Conservation (phyloP, 352 stramenopile genomes). For the Phytophthora sojae region DNA sequence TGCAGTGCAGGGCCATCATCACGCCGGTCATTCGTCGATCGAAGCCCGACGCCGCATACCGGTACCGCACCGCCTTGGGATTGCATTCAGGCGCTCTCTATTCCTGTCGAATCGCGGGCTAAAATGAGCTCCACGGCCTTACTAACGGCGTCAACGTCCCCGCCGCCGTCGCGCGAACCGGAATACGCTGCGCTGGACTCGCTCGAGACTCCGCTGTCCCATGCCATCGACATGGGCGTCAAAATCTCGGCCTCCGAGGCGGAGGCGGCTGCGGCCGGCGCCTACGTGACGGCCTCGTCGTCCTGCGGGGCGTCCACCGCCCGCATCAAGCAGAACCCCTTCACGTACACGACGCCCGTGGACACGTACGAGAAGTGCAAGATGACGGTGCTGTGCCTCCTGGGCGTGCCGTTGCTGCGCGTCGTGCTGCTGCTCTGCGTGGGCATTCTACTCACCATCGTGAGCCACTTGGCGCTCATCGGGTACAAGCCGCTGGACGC, state of each 20-base stretch:
- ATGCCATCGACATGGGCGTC: slow-evolving; percentile 35
- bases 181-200: slow-evolving; percentile 28
- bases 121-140: slow-evolving; percentile 42
- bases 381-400: slow-evolving; percentile 59
- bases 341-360: slow-evolving; percentile 64
- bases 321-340: slow-evolving; percentile 52
- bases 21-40: slow-evolving; percentile 25
- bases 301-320: slow-evolving; percentile 13
- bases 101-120: slow-evolving; percentile 14
- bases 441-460: slow-evolving; percentile 40
- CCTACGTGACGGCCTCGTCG: slow-evolving; percentile 36
- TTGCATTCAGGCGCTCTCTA: slow-evolving; percentile 14
- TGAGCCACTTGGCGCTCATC: slow-evolving; percentile 60
- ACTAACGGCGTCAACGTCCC: slow-evolving; percentile 28
- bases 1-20: slow-evolving; percentile 22
- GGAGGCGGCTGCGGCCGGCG: slow-evolving; percentile 18
- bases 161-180: slow-evolving; percentile 20
- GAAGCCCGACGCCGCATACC: slow-evolving; percentile 7
- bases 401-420: slow-evolving; percentile 67
- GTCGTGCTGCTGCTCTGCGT: slow-evolving; percentile 51
- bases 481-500: slow-evolving; percentile 57
- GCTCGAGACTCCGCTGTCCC: slow-evolving; percentile 21
- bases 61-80: background rate
- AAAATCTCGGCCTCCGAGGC: slow-evolving; percentile 30
- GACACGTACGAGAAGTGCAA: slow-evolving; percentile 69